phyloP scores from a whole-genome alignment of 2,329 filamentous ascomycete species.

The Alternaria viburni region DNA sequence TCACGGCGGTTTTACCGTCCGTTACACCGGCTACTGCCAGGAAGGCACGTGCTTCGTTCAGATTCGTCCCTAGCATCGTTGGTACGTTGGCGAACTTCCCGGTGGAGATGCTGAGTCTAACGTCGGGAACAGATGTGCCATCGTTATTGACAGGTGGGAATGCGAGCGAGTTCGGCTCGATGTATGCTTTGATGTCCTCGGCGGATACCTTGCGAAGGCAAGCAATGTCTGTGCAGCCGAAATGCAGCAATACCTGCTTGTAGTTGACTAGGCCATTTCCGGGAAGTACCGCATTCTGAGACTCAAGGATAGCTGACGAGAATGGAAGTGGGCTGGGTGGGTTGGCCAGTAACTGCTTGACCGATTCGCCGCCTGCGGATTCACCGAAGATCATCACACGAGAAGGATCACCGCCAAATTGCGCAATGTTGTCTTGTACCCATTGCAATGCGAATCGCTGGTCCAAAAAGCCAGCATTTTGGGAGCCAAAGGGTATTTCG shows the following conservation, averaged over 20 bases:
- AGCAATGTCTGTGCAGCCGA: conserved; percentile 10
- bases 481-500: conserved; percentile 18
- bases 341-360: conserved; percentile 23
- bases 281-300: conserved; percentile 15
- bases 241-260: conserved; percentile 10
- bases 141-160: conserved; percentile 19
- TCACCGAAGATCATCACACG: conserved; percentile 55
- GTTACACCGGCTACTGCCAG: conserved; percentile 6
- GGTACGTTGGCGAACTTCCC: conserved; percentile 15
- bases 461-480: conserved; percentile 61
- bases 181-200: conserved; percentile 10
- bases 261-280: conserved; percentile 14
- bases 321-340: conserved; percentile 24
- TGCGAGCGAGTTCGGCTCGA: conserved; percentile 10
- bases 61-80: conserved; percentile 13
- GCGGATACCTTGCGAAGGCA: conserved; percentile 9
- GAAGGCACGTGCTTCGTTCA: conserved; percentile 18
- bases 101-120: conserved; percentile 9
- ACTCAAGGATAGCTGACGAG: conserved; percentile 32
- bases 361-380: conserved; percentile 29
- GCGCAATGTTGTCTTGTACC: conserved; percentile 56
- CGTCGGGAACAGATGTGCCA: conserved; percentile 11
- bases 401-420: conserved; percentile 47
- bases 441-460: conserved; percentile 61
- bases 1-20: conserved; percentile 7